These are phyloP conservation scores for Austroboletus eburneus DNA, from an alignment of 768 basidiomycete genomes.

Conservation along the genomic window DNA sequence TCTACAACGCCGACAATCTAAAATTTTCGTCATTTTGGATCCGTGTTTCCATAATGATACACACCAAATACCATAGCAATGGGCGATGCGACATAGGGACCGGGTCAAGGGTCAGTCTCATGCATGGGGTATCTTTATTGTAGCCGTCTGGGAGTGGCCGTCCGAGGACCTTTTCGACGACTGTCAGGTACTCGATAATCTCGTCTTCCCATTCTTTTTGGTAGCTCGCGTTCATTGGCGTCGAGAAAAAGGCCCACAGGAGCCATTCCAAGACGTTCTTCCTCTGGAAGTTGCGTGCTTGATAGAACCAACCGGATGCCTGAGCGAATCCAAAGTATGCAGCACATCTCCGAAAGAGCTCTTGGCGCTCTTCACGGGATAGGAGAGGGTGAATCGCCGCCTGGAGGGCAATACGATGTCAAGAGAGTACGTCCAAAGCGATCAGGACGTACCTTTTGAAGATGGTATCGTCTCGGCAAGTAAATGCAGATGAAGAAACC, in stretches of 20 bases:
- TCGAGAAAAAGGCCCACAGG: conserved; percentile 59
- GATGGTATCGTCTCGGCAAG: conserved; percentile 38
- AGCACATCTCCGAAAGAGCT: conserved; percentile 48
- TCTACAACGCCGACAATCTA: conserved; percentile 57
- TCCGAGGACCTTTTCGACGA: conserved; percentile 40
- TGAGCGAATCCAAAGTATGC: conserved; percentile 9
- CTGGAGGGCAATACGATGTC: conserved; percentile 16
- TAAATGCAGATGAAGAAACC: conserved; percentile 49
- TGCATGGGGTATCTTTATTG: conserved; percentile 36
- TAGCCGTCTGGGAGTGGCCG: conserved; percentile 38
- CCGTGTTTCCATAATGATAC: conserved; percentile 15
- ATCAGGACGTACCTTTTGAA: conserved; percentile 42
- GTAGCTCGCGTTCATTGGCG: conserved; percentile 26
- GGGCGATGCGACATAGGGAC: conserved; percentile 56
- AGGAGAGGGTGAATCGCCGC: conserved; percentile 36
- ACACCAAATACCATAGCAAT: conserved; percentile 59
- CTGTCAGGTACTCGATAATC: conserved; percentile 42
- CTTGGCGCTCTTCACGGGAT: conserved; percentile 39
- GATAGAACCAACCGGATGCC: conserved; percentile 52
- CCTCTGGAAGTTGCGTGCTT: conserved; percentile 31
- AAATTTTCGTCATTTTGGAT: not conserved
- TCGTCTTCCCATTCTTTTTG: conserved; percentile 46
- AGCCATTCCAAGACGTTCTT: conserved; percentile 58
- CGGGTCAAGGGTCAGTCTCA: conserved; percentile 54
- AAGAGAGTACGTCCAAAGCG: not conserved